Conservation (phyloP, 495 filamentous ascomycete genomes). For the Rusavskia elegans region DNA sequence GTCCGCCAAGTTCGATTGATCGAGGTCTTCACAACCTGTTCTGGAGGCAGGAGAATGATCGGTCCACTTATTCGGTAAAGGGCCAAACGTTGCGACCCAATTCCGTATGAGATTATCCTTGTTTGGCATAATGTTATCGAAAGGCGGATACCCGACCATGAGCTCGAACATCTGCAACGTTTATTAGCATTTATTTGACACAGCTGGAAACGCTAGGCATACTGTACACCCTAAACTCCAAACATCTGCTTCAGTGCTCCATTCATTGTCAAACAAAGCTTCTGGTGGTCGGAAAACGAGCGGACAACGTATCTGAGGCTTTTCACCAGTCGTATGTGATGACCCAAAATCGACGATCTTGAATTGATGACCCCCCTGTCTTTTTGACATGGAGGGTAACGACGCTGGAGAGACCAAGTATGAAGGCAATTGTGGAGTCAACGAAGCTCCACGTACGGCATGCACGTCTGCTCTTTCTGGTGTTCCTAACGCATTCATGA, state of each 20-base stretch:
- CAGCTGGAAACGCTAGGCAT: neutral
- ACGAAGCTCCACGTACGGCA: neutral
- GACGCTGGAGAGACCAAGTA: constrained; percentile 3
- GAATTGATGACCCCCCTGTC: neutral
- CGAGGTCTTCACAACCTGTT: neutral
- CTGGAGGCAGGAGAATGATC: neutral
- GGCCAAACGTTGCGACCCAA: constrained; percentile 8
- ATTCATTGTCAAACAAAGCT: constrained; percentile 2
- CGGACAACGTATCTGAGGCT: constrained; percentile 4
- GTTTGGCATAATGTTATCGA: constrained; percentile 6
- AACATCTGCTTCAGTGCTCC: constrained; percentile 3
- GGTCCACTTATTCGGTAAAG: constrained; percentile 7
- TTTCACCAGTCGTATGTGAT: constrained; percentile 1
- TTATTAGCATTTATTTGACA: neutral
- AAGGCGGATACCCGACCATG: constrained; percentile 9
- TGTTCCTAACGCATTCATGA: neutral
- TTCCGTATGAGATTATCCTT: constrained; percentile 5
- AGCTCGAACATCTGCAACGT: constrained; percentile 7
- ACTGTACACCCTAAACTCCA: constrained; percentile 10
- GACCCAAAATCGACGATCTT: constrained; percentile 8
- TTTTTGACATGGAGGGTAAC: neutral
- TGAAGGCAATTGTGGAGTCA: neutral
- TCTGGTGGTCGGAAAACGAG: constrained; percentile 8
- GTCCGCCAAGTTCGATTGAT: constrained; percentile 1
- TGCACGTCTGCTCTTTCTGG: constrained; percentile 1